These are phyloP conservation scores for Nemania serpens DNA, from an alignment of 2,329 filamentous ascomycete species.

Conservation along the genomic window DNA sequence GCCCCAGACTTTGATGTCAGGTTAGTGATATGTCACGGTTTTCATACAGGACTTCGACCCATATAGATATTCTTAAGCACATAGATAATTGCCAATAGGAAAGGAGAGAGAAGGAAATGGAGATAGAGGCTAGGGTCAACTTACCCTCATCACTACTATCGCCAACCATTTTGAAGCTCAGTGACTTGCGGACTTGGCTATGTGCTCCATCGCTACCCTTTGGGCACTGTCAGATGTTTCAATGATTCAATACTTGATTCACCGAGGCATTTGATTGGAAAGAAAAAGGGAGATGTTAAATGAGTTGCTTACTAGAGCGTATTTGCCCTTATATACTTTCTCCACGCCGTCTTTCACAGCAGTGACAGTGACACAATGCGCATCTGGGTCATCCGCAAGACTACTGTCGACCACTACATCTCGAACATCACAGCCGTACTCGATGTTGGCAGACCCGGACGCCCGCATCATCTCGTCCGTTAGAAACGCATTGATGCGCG, in stretches of 20 bases:
- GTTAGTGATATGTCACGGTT: not conserved
- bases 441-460: slow-evolving; percentile 49
- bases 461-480: slow-evolving; percentile 54
- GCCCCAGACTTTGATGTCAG: slow-evolving; percentile 21
- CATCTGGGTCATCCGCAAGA: slow-evolving; percentile 42
- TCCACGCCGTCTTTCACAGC: slow-evolving; percentile 48
- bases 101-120: no score
- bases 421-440: slow-evolving; percentile 59
- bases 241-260: not conserved
- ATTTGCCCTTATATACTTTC: slow-evolving; percentile 52
- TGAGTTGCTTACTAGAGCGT: slow-evolving; percentile 51
- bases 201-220: slow-evolving; percentile 56
- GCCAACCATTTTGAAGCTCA: slow-evolving; percentile 61
- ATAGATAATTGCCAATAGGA: no score
- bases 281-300: not conserved
- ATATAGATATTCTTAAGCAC: not conserved
- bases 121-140: not conserved
- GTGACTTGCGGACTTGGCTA: slow-evolving; percentile 53
- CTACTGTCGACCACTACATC: slow-evolving; percentile 52
- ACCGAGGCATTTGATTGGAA: not conserved
- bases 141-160: slow-evolving; percentile 36
- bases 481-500: slow-evolving; percentile 58
- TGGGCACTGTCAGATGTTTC: not conserved
- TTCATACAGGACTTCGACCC: no score
- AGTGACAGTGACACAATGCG: slow-evolving; percentile 51